phyloP scores from a whole-genome alignment of 2,329 filamentous ascomycete genomes.

The Colletotrichum siamense region DNA sequence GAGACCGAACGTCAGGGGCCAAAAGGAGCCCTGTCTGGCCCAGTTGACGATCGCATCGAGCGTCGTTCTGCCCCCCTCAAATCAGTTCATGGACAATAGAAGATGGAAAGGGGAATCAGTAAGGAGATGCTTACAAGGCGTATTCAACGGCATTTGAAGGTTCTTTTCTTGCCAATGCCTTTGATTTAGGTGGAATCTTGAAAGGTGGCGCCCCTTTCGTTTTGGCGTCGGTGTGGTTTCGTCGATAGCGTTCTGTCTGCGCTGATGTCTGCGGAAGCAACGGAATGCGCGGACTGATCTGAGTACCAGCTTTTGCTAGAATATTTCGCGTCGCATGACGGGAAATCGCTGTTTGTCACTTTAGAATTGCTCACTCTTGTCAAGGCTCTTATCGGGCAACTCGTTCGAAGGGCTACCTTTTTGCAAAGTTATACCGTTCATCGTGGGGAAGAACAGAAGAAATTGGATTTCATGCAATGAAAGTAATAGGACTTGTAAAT shows the following conservation, averaged over 20 bases:
- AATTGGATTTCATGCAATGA: background rate
- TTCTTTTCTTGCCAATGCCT: background rate
- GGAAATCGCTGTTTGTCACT: background rate
- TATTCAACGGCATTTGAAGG: conserved; percentile 21
- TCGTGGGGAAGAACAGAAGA: background rate
- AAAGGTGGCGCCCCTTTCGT: background rate
- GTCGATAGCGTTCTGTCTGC: background rate
- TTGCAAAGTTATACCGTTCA: background rate
- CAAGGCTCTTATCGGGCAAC: background rate
- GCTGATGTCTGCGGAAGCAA: background rate
- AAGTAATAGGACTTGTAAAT: background rate
- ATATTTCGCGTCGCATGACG: background rate
- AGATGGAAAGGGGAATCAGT: fast-evolving
- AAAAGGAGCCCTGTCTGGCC: conserved; percentile 63
- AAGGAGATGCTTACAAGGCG: conserved; percentile 13
- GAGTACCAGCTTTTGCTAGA: background rate
- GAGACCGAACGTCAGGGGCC: conserved; percentile 67
- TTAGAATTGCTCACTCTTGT: background rate
- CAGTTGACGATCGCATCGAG: conserved; percentile 62
- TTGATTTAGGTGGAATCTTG: background rate
- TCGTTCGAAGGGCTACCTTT: background rate
- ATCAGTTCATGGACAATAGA: background rate
- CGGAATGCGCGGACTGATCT: background rate
- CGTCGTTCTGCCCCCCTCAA: conserved; percentile 48
- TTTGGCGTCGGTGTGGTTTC: background rate